A percentile compares a stretch with the other conserved stretches of the same genome.
Evolutionary conservation across 176 grass and related monocot species (phyloP).

Genomic region (Pharus latifolius): DNA sequence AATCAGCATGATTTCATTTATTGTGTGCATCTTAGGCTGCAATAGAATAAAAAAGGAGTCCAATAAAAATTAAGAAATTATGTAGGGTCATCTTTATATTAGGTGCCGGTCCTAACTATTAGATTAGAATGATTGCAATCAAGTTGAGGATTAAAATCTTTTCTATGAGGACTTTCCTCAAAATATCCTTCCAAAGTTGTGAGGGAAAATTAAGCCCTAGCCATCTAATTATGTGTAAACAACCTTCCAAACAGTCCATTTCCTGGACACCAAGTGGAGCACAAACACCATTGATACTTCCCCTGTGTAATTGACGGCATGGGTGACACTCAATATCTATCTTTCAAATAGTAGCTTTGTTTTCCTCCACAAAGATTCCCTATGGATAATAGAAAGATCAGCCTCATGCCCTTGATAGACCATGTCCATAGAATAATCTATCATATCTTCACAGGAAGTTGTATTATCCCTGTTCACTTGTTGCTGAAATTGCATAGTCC

Average conservation of each 20-base stretch:
- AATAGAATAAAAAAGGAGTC: background rate
- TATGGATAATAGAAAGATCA: background rate
- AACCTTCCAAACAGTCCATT: background rate
- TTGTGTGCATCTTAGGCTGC: background rate
- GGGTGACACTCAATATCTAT: background rate
- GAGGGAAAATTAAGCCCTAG: background rate
- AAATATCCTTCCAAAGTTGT: too few relatives aligned
- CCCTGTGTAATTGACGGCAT: constrained; percentile 6
- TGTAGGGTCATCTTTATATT: too few relatives aligned
- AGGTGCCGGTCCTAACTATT: too few relatives aligned
- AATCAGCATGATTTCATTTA: background rate
- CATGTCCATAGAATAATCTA: background rate
- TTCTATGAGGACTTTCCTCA: too few relatives aligned
- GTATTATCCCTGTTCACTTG: background rate
- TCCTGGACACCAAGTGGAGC: constrained; percentile 6
- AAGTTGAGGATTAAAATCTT: too few relatives aligned
- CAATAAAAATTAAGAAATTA: too few relatives aligned
- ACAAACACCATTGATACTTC: background rate
- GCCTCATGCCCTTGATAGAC: background rate
- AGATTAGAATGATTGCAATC: too few relatives aligned
- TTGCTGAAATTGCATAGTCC: background rate
- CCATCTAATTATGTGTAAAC: constrained; percentile 2
- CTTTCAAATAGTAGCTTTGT: background rate
- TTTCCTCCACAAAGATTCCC: constrained; percentile 3
- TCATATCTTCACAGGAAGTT: background rate